These are phyloP conservation scores for Castanospermum australe DNA, from an alignment of 306 rosid genomes.

Conservation along the genomic window DNA sequence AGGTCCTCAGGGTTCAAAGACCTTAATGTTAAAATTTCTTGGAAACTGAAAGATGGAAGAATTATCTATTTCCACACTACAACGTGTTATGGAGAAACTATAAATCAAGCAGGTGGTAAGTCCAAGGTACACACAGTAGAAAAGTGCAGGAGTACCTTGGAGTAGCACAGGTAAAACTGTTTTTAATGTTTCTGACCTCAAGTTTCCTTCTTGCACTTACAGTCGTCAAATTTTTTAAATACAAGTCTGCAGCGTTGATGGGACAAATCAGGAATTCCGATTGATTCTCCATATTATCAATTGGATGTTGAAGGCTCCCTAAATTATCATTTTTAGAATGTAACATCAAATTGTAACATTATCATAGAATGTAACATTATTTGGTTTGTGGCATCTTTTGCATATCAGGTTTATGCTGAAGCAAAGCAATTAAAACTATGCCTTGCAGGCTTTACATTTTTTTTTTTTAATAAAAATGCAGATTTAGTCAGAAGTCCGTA, in stretches of 20 bases:
- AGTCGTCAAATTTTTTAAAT: slow-evolving; percentile 57
- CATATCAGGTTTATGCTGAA: background rate
- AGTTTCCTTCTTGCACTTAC: slow-evolving; percentile 45
- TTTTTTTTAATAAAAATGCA: background rate
- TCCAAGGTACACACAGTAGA: slow-evolving; percentile 11
- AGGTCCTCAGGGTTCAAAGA: slow-evolving; percentile 44
- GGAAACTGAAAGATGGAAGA: slow-evolving; percentile 62
- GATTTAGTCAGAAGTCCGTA: background rate
- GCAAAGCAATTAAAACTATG: background rate
- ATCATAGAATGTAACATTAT: too few relatives aligned
- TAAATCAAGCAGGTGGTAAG: slow-evolving; percentile 15
- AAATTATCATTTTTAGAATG: slow-evolving; percentile 14
- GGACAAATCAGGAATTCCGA: slow-evolving; percentile 61
- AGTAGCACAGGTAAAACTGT: slow-evolving; percentile 55
- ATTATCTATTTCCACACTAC: slow-evolving; percentile 40
- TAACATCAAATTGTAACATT: slow-evolving; percentile 18
- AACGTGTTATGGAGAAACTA: slow-evolving; percentile 55
- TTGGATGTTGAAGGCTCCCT: slow-evolving; percentile 48
- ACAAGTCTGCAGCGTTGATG: slow-evolving; percentile 71
- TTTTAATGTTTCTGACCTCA: slow-evolving; percentile 67
- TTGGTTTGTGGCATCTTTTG: background rate
- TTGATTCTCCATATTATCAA: slow-evolving; percentile 59
- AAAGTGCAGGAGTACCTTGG: slow-evolving; percentile 57
- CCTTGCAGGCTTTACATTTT: background rate
- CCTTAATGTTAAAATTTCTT: slow-evolving; percentile 57